Conservation (phyloP, 306 rosid genomes). For the Malus fusca region DNA sequence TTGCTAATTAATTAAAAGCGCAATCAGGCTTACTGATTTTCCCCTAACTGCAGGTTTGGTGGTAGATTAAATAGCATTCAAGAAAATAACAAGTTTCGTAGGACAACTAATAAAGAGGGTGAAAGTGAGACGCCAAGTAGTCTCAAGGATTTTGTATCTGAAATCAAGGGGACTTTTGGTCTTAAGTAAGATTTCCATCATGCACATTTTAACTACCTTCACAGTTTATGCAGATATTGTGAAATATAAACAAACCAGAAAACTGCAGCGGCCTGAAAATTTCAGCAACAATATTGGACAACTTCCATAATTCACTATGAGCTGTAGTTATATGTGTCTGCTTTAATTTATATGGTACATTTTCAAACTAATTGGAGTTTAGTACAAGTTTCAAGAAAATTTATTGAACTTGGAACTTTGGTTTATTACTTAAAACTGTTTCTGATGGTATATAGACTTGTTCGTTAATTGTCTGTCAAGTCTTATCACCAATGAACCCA, state of each 20-base stretch:
- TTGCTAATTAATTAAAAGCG: background rate
- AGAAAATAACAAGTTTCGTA: slow-evolving; percentile 28
- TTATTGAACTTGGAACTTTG: background rate
- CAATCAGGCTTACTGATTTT: background rate
- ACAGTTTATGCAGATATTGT: background rate
- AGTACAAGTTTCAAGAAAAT: background rate
- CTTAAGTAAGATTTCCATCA: slow-evolving; percentile 22
- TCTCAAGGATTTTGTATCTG: slow-evolving; percentile 34
- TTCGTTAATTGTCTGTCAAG: background rate
- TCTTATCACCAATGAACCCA: background rate
- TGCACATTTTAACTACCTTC: background rate
- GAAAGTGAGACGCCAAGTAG: slow-evolving; percentile 19
- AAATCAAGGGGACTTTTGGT: slow-evolving; percentile 25
- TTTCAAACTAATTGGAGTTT: background rate
- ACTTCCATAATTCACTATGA: background rate
- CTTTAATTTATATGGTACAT: background rate
- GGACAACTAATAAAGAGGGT: slow-evolving; percentile 1
- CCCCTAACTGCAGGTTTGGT: slow-evolving; percentile 26
- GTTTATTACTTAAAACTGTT: background rate
- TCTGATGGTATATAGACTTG: background rate
- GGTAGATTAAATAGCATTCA: slow-evolving; percentile 31
- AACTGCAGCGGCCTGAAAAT: too few species aligned
- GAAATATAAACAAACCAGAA: too few species aligned
- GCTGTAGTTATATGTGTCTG: too few species aligned
- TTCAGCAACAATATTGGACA: background rate